Evolutionary conservation across 495 filamentous ascomycete species (phyloP).

Genomic region (Elasticomyces elasticus): DNA sequence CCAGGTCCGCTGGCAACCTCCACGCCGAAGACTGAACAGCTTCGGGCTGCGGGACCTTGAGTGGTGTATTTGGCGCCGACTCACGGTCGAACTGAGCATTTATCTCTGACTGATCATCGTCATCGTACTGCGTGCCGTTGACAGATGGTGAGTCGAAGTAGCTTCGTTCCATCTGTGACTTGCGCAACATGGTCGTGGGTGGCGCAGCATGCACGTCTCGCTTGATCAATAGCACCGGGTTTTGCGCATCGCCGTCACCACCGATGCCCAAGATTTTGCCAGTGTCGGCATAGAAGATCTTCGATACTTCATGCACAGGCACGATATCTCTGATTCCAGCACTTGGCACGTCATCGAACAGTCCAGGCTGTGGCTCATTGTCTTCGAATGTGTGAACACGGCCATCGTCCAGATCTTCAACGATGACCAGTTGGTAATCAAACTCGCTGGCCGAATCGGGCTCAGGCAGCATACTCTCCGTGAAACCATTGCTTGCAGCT

Average conservation of each 20-base stretch:
- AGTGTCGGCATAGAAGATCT: slow-evolving; percentile 96
- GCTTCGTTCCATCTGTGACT: slow-evolving; percentile 36
- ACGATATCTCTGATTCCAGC: slow-evolving; percentile 79
- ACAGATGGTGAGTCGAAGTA: slow-evolving; percentile 8
- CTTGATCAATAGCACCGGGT: slow-evolving; percentile 78
- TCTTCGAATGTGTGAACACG: slow-evolving; percentile 77
- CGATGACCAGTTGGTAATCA: slow-evolving; percentile 76
- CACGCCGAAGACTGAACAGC: slow-evolving; percentile 33
- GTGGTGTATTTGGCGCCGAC: slow-evolving; percentile 17
- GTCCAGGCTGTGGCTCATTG: slow-evolving; percentile 45
- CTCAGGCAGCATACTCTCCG: slow-evolving; percentile 32
- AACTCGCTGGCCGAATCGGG: slow-evolving; percentile 57
- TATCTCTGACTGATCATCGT: slow-evolving; percentile 50
- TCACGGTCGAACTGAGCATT: slow-evolving; percentile 57
- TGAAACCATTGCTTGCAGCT: background rate
- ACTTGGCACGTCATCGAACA: slow-evolving; percentile 56
- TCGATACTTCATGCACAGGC: slow-evolving; percentile 84
- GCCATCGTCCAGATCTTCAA: slow-evolving; percentile 91
- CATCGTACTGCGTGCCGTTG: slow-evolving; percentile 21
- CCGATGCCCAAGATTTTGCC: slow-evolving; percentile 89
- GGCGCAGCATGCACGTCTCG: slow-evolving; percentile 67
- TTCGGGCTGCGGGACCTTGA: background rate
- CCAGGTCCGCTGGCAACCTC: slow-evolving; percentile 66
- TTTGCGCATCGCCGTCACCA: slow-evolving; percentile 66
- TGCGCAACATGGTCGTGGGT: slow-evolving; percentile 48